A percentile compares a stretch with the other conserved stretches of the same genome.
phyloP scores from a whole-genome alignment of 306 rosid genomes.

The Oemleria cerasiformis region DNA sequence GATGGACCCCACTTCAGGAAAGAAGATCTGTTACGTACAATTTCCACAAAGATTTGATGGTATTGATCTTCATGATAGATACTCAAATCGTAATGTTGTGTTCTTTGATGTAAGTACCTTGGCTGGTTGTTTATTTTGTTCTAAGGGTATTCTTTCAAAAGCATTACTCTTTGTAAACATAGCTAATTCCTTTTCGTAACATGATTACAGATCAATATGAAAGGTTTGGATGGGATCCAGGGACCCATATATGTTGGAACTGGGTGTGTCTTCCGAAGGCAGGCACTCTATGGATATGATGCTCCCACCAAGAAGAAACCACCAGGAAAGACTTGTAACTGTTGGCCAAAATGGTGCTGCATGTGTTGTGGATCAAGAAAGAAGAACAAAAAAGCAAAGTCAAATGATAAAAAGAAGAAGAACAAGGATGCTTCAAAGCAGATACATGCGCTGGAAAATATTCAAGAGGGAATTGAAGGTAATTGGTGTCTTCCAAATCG shows the following conservation, averaged over 20 bases:
- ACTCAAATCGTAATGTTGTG: constrained; percentile 93
- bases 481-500: constrained; percentile 5
- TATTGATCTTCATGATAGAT: constrained; percentile 90
- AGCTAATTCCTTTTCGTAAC: constrained; percentile 15
- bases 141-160: no score
- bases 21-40: constrained; percentile 90
- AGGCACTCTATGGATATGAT: constrained; percentile 82
- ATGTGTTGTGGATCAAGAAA: constrained; percentile 61
- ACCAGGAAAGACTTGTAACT: constrained; percentile 90
- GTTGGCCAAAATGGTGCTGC: constrained; percentile 94
- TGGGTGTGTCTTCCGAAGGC: constrained; percentile 93
- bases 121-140: not conserved
- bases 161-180: not conserved
- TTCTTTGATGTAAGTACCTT: constrained; percentile 80
- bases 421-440: constrained; percentile 92
- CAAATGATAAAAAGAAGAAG: constrained; percentile 70
- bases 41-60: constrained; percentile 99
- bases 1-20: constrained; percentile 97
- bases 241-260: constrained; percentile 99
- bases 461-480: constrained; percentile 78
- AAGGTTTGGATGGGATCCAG: constrained; percentile 92
- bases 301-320: constrained; percentile 84
- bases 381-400: constrained; percentile 58
- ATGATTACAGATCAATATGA: constrained; percentile 87
- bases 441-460: constrained; percentile 94